These are phyloP conservation scores for Irpex sp. DNA, from an alignment of 1,284 basidiomycete species.

Conservation along the genomic window DNA sequence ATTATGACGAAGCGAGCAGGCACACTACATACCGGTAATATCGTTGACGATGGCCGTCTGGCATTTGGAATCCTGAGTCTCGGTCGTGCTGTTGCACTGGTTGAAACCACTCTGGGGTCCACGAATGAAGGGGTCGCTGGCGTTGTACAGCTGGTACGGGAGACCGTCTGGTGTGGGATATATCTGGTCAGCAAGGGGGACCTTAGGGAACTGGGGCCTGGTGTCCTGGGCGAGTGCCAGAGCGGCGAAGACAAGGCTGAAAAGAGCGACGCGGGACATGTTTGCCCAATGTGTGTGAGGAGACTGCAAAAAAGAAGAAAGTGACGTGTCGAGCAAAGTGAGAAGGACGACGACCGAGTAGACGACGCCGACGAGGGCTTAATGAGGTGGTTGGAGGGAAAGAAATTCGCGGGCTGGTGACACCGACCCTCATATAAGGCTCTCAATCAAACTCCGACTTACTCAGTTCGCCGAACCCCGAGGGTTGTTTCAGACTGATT, in stretches of 20 bases:
- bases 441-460: neutral
- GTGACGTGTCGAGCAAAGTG: neutral
- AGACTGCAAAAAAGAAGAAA: conserved; percentile 16
- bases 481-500: neutral
- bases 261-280: conserved; percentile 44
- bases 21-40: conserved; percentile 41
- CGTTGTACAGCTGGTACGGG: conserved; percentile 53
- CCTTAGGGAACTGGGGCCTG: conserved; percentile 31
- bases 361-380: neutral
- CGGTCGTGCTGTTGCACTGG: conserved; percentile 66
- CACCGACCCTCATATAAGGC: neutral
- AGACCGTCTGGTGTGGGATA: neutral
- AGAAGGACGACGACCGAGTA: conserved; percentile 3
- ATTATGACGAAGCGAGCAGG: neutral
- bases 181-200: conserved; percentile 33
- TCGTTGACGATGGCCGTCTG: conserved; percentile 58
- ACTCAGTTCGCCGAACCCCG: neutral
- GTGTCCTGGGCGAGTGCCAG: conserved; percentile 19
- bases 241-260: conserved; percentile 32
- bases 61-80: conserved; percentile 54
- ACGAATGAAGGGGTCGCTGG: conserved; percentile 37
- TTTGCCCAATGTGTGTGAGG: neutral
- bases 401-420: neutral
- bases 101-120: conserved; percentile 65
- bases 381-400: neutral